Evolutionary conservation across 176 grass and related monocot genomes (phyloP).

Genomic region (Tuctoria greenei): DNA sequence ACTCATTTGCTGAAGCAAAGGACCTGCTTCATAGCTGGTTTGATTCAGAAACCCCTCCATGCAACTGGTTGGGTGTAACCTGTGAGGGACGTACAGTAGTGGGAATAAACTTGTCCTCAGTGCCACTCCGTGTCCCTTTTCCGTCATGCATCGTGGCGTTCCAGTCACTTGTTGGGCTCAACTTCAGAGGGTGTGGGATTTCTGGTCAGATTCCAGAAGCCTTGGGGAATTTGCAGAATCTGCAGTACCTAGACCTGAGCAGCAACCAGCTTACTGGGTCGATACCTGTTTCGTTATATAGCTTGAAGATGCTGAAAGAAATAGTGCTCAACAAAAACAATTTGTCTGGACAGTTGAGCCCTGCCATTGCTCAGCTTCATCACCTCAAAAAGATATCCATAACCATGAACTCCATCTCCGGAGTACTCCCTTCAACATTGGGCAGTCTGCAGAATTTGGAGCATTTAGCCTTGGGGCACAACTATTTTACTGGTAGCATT

Average conservation of each 20-base stretch:
- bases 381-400: conserved; percentile 54
- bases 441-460: conserved; percentile 57
- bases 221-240: conserved; percentile 47
- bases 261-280: conserved; percentile 58
- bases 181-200: conserved; percentile 53
- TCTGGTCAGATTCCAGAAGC: conserved; percentile 53
- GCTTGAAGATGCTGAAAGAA: conserved; percentile 55
- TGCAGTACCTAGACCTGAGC: conserved; percentile 71
- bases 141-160: conserved; percentile 54
- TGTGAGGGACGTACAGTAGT: conserved; percentile 43
- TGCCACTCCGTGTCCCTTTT: conserved; percentile 42
- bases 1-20: conserved; percentile 37
- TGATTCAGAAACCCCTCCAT: conserved; percentile 51
- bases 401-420: conserved; percentile 52
- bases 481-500: conserved; percentile 62
- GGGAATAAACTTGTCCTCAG: conserved; percentile 57
- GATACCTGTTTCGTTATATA: conserved; percentile 51
- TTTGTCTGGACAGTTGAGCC: conserved; percentile 53
- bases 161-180: conserved; percentile 48
- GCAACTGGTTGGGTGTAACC: conserved; percentile 70
- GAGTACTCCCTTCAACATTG: conserved; percentile 57
- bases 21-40: conserved; percentile 57
- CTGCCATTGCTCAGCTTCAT: conserved; percentile 55
- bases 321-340: conserved; percentile 56
- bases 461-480: conserved; percentile 44